Evolutionary conservation across 805 yeast genomes (phyloP).

Genomic region (Maudiozyma serrabonitensis): DNA sequence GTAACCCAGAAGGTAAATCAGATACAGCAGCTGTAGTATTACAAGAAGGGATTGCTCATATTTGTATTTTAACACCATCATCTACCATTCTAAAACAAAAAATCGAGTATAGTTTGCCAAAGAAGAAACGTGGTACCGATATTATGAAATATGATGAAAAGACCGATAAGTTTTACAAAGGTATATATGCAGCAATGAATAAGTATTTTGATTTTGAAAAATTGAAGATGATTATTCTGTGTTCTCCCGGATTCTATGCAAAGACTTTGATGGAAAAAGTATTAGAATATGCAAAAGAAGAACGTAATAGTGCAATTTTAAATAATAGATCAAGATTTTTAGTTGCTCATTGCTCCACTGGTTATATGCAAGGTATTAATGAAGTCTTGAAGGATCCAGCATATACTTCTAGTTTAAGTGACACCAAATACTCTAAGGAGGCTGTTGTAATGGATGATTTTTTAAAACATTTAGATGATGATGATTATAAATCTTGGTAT

Average conservation of each 20-base stretch:
- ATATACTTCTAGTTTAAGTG: conserved; percentile 53
- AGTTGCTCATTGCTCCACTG: conserved; percentile 81
- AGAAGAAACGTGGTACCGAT: conserved; percentile 79
- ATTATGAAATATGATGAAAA: conserved; percentile 72
- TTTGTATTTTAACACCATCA: conserved; percentile 80
- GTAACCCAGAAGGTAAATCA: conserved; percentile 68
- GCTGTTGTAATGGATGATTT: conserved; percentile 65
- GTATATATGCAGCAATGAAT: conserved; percentile 51
- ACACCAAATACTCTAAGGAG: conserved; percentile 78
- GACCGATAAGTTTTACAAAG: conserved; percentile 54
- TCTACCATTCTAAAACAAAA: conserved; percentile 77
- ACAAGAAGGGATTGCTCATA: conserved; percentile 90
- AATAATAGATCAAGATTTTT: conserved; percentile 59
- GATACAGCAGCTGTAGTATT: conserved; percentile 90
- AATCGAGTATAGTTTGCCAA: conserved; percentile 76
- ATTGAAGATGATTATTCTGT: conserved; percentile 69
- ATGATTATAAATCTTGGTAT: conserved; percentile 85
- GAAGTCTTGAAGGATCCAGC: conserved; percentile 71
- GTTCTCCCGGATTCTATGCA: conserved; percentile 87
- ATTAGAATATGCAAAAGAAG: conserved; percentile 44
- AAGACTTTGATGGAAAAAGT: conserved; percentile 50
- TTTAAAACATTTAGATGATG: conserved; percentile 63
- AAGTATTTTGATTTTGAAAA: conserved; percentile 60
- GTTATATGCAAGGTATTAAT: conserved; percentile 83
- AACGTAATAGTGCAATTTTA: conserved; percentile 48